Evolutionary conservation across 106 monocot species (phyloP), one percentile per base, ranked within the genome.

Genomic region (Dendrobium catenatum): DNA sequence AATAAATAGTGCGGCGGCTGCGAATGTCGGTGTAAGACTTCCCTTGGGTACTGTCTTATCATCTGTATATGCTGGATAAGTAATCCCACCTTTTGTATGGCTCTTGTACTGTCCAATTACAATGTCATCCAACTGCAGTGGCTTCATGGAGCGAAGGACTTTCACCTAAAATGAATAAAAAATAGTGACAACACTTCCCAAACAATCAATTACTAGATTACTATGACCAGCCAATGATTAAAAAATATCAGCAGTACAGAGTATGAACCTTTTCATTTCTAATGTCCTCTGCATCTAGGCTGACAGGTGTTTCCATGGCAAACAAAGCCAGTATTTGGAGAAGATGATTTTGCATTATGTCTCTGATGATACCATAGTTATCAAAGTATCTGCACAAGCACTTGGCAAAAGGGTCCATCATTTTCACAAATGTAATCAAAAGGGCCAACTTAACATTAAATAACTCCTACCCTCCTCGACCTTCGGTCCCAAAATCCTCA

Each of bases 311-410:
- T 88, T 97, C 96, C 96, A 97, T 97, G 8, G 96, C 92, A 85
- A 97, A 97, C 42, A 97, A 83, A 29, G 96, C 94, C 42, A 97
- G 73, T 86, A 97, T 97, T 80, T 97, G 96, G 84, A 97, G 92
- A 41, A 97, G 86, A 89, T 97, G 96, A 79, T 97, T 97, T 85
- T 97, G 96, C 96, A 94, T 97, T 43, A 97, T 94, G 81, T 97
- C 96, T 70, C 96, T 90, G 37, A 97, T 94, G 73, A 97, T 92
- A 59, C 96, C 96, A 79, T 94, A 97, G 78, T 79, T 86, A 74
- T 94, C 90, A 82, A 97, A 97, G 68, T 94, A 97, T 82, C 96
- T 97, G 89, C 11, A 81, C 26, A 24, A 16, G 54, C 6, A 42
- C 74, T 68, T 70, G 29, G 4, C 0, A 13, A 70, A 70, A 33